Evolutionary conservation across 495 filamentous ascomycete species (phyloP), one percentile per base, ranked within the genome.

Genomic region (Astrothelium macrocarpum): DNA sequence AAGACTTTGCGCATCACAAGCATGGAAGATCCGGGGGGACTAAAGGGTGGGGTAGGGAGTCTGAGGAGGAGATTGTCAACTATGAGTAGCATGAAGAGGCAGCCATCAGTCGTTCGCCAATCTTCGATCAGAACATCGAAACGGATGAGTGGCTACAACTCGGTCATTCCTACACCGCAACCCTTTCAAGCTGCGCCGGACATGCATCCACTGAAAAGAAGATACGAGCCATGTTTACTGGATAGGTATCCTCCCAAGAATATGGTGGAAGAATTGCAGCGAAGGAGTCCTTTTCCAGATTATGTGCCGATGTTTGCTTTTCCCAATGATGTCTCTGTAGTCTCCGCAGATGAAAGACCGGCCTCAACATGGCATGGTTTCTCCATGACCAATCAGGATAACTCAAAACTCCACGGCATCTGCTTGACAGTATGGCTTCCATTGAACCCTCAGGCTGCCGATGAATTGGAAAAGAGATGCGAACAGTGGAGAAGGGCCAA

Each of bases 231-330:
- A 7, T 91, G 96, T 18, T 77, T 98, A 20, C 82, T 98, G 31
- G 94, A 98, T 72, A 81, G 93, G 72, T 97, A 98, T 70, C 94
- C 94, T 25, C 85, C 90, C 42, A 88, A 89, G 71, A 82, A 83
- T 66, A 87, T 91, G 77, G 71, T 82, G n/a, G 93, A 96, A 29
- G 90, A 95, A 66, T 68, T 84, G 62, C 85, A 88, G 71, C 82
- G 88, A 71, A 85, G 94, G 70, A 91, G 90, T 49, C 85, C 84
- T 60, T 97, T 98, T 72, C 94, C 94, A 2, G 93, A 98, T 71
- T 97, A 96, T 68, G 90, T 98, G 42, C 94, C 94, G 29, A 97
- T 98, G 94, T 98, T 97, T 70, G 91, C 94, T 25, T 98, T 97
- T 70, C 94, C 94, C 31, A 96, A 98, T 74, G 94, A 98, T 75